These are phyloP conservation scores for Heterobasidion irregulare DNA, from an alignment of 1,284 basidiomycete species.

Conservation along the genomic window DNA sequence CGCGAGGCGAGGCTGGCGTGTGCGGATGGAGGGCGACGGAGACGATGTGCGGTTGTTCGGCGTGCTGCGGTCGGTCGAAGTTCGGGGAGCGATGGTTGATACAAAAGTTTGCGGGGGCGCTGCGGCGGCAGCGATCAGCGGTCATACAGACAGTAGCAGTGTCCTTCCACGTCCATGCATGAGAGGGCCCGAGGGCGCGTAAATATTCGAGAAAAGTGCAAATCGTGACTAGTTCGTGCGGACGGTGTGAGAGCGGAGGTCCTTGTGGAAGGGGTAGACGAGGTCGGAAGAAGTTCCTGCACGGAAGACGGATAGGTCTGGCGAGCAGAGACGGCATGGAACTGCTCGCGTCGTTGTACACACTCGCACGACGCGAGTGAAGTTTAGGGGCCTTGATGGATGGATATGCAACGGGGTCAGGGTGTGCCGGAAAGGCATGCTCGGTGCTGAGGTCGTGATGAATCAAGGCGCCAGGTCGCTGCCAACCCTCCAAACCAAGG, in stretches of 20 bases:
- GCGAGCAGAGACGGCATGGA: neutral
- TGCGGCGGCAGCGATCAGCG: neutral
- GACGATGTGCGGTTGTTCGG: no score
- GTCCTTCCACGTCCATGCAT: slow-evolving; percentile 12
- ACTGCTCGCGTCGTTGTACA: neutral
- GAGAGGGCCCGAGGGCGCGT: slow-evolving; percentile 4
- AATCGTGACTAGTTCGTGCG: slow-evolving; percentile 10
- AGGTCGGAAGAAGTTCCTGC: neutral
- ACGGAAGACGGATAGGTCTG: neutral
- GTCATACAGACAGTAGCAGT: slow-evolving; percentile 11
- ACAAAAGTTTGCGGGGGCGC: slow-evolving; percentile 3
- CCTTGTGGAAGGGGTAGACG: neutral
- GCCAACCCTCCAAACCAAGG: no score
- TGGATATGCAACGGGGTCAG: slow-evolving; percentile 5
- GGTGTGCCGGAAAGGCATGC: neutral
- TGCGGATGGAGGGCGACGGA: no score
- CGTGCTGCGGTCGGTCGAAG: no score
- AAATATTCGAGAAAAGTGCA: slow-evolving; percentile 13
- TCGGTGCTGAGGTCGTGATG: neutral
- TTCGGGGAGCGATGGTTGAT: neutral
- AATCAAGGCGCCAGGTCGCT: no score
- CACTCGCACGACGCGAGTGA: no score
- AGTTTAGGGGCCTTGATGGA: no score
- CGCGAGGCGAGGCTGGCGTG: no score
- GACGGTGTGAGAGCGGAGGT: slow-evolving; percentile 5